Evolutionary conservation across 306 rosid genomes (phyloP).

Genomic region (Corylus americana): DNA sequence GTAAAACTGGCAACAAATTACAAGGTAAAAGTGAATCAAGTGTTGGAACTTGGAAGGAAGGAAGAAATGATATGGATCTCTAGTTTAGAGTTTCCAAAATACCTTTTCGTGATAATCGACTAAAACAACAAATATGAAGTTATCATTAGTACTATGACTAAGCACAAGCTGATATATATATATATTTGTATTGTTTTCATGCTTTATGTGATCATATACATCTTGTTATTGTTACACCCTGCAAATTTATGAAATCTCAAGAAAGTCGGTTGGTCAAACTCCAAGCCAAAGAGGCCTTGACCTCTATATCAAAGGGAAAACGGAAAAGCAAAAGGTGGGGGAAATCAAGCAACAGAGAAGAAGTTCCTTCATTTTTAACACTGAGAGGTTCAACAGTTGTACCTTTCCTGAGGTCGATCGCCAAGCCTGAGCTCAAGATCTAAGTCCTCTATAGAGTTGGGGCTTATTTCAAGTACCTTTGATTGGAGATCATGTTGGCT

Average conservation of each 20-base stretch:
- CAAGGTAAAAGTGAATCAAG: not conserved
- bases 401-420: slow-evolving; percentile 41
- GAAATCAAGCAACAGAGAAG: slow-evolving; percentile 16
- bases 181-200: not conserved
- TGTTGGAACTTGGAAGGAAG: not conserved
- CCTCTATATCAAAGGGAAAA: slow-evolving; percentile 5
- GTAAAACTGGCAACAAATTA: not conserved
- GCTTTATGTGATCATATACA: slow-evolving; percentile 22
- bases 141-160: not conserved
- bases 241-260: slow-evolving; percentile 15
- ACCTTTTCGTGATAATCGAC: not conserved
- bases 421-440: slow-evolving; percentile 67
- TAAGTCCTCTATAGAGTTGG: slow-evolving; percentile 45
- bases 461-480: slow-evolving; percentile 33
- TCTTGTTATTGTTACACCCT: slow-evolving; percentile 32
- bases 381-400: slow-evolving; percentile 4
- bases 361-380: slow-evolving; percentile 5
- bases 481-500: slow-evolving; percentile 11
- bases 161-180: not conserved
- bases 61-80: not conserved
- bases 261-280: slow-evolving; percentile 4
- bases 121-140: not conserved
- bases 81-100: not conserved
- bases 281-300: slow-evolving; percentile 19
- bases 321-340: not conserved